A percentile compares a stretch with the other conserved stretches of the same genome.
These are phyloP conservation scores for Leccinum subspadiceum DNA, from an alignment of 1,284 basidiomycete species.

Conservation along the genomic window DNA sequence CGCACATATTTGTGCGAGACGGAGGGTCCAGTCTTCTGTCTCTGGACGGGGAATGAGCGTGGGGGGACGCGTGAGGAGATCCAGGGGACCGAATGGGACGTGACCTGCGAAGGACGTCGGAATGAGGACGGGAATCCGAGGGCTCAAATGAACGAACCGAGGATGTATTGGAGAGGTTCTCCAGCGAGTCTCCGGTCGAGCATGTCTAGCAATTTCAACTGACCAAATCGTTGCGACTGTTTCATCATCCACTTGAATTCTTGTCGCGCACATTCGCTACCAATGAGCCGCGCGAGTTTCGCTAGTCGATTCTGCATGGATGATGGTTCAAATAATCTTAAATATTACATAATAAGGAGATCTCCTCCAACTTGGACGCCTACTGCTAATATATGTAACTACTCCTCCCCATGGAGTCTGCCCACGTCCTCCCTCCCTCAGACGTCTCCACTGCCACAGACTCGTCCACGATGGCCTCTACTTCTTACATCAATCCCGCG, in stretches of 20 bases:
- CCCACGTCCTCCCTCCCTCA: slow-evolving; percentile 6
- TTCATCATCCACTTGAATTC: slow-evolving; percentile 74
- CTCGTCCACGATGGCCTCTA: slow-evolving; percentile 10
- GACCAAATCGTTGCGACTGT: slow-evolving; percentile 32
- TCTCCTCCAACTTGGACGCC: slow-evolving; percentile 13
- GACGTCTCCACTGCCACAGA: slow-evolving; percentile 4
- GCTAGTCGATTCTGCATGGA: slow-evolving; percentile 20
- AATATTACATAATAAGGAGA: slow-evolving; percentile 16
- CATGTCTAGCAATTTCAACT: slow-evolving; percentile 35
- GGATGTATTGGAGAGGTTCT: slow-evolving; percentile 89
- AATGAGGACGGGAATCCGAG: slow-evolving; percentile 10
- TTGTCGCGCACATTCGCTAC: slow-evolving; percentile 43
- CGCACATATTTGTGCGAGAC: slow-evolving; percentile 46
- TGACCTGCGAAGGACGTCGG: slow-evolving; percentile 52
- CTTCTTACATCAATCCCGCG: slow-evolving; percentile 27
- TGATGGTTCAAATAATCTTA: slow-evolving; percentile 1
- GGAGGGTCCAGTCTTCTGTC: slow-evolving; percentile 79
- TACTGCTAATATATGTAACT: slow-evolving; percentile 15
- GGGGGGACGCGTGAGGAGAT: slow-evolving; percentile 69
- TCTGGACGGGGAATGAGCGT: slow-evolving; percentile 90
- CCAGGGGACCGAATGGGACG: slow-evolving; percentile 85
- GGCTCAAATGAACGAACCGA: slow-evolving; percentile 52
- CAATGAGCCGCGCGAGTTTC: slow-evolving; percentile 40
- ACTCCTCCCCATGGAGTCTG: slow-evolving; percentile 11
- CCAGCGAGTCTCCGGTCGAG: slow-evolving; percentile 56